A percentile compares a stretch with the other conserved stretches of the same genome.
Evolutionary conservation across 805 yeast species (phyloP).

Genomic region (Kuraishia molischiana): DNA sequence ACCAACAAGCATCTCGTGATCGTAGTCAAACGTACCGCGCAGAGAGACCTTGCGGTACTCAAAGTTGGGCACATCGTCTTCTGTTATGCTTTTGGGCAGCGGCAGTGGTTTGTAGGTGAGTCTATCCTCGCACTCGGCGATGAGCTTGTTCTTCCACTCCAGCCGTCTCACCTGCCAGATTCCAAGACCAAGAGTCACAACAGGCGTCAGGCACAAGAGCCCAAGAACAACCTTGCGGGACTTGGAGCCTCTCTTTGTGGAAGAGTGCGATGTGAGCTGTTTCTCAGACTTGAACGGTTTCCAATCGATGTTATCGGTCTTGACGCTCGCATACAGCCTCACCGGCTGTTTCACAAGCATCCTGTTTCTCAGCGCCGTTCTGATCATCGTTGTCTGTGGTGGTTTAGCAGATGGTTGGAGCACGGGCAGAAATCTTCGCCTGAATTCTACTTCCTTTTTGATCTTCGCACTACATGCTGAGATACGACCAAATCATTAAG

Average conservation of each 20-base stretch:
- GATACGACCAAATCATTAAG: too few relatives aligned
- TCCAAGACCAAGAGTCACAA: slow-evolving; percentile 77
- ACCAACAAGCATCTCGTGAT: slow-evolving; percentile 84
- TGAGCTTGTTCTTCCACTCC: slow-evolving; percentile 79
- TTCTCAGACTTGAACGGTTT: slow-evolving; percentile 52
- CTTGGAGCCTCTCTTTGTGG: slow-evolving; percentile 11
- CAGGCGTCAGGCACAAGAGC: slow-evolving; percentile 67
- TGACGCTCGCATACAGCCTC: slow-evolving; percentile 24
- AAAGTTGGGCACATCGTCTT: slow-evolving; percentile 58
- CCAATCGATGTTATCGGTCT: slow-evolving; percentile 78
- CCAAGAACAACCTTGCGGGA: slow-evolving; percentile 19
- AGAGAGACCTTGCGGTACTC: slow-evolving; percentile 76
- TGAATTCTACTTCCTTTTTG: too few relatives aligned
- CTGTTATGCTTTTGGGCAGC: slow-evolving; percentile 57
- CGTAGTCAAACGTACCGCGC: slow-evolving; percentile 73
- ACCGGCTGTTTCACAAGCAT: too few relatives aligned
- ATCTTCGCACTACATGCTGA: too few relatives aligned
- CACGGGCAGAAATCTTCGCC: too few relatives aligned
- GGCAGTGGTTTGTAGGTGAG: slow-evolving; percentile 64
- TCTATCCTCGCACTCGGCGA: slow-evolving; percentile 76
- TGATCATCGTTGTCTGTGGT: too few relatives aligned
- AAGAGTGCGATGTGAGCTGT: slow-evolving; percentile 22
- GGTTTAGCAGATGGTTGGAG: too few relatives aligned
- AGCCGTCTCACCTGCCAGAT: slow-evolving; percentile 87
- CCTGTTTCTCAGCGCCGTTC: too few relatives aligned